A percentile compares a stretch with the other conserved stretches of the same genome.
phyloP scores from a whole-genome alignment of 495 filamentous ascomycete species.

The Tuber magnatum region DNA sequence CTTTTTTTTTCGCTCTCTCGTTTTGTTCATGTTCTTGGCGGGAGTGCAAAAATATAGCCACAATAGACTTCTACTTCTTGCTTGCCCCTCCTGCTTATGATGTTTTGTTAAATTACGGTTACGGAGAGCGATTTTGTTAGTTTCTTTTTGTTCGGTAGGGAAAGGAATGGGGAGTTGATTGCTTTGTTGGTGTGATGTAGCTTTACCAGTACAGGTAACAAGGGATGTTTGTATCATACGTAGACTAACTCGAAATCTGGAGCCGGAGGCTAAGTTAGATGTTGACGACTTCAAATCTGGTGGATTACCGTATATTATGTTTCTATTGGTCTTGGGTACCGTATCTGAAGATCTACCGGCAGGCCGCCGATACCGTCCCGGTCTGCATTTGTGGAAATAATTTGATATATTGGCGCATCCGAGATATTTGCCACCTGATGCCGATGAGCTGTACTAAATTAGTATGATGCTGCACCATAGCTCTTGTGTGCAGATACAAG shows the following conservation, averaged over 20 bases:
- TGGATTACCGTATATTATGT: not conserved
- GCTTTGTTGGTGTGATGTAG: not conserved
- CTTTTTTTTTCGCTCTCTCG: constrained; percentile 5
- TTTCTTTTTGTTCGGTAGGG: not conserved
- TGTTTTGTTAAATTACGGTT: not conserved
- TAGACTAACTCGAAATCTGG: not conserved
- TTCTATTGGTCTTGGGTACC: not conserved
- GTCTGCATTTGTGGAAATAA: not conserved
- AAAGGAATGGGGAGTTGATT: not conserved
- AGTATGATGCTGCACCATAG: not conserved
- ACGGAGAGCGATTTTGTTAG: constrained; percentile 1
- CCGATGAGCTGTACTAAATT: not conserved
- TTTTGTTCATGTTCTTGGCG: not conserved
- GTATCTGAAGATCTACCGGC: not conserved
- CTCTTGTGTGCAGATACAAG: not conserved
- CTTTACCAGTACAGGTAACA: not conserved
- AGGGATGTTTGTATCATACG: not conserved
- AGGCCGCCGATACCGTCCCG: not conserved
- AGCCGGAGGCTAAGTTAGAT: not conserved
- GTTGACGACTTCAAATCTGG: not conserved
- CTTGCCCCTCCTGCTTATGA: not conserved
- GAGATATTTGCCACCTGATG: not conserved
- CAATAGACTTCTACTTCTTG: not conserved
- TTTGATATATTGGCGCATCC: no score
- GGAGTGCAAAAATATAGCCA: not conserved